These are phyloP conservation scores for Botrytis cinerea DNA, from an alignment of 2,329 filamentous ascomycete genomes.

Conservation along the genomic window DNA sequence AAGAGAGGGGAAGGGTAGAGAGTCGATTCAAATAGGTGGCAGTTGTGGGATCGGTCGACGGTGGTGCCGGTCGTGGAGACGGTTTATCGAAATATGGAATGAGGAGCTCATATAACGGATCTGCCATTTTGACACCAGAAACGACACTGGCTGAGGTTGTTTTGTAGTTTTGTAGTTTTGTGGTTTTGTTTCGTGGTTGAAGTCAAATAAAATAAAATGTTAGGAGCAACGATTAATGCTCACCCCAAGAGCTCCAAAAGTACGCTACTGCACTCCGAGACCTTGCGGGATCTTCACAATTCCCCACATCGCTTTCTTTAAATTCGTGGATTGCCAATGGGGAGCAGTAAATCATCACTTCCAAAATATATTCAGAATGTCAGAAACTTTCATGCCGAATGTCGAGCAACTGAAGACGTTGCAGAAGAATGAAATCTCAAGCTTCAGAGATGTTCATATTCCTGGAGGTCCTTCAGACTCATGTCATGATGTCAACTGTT, in stretches of 20 bases:
- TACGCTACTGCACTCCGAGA: constrained; percentile 14
- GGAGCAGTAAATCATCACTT: neutral
- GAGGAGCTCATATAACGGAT: constrained; percentile 75
- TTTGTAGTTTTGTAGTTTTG: neutral
- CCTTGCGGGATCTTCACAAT: neutral
- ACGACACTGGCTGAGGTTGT: neutral
- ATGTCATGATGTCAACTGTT: constrained; percentile 42
- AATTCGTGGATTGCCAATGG: neutral
- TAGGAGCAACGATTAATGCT: neutral
- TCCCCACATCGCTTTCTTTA: neutral
- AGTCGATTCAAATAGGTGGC: constrained; percentile 75
- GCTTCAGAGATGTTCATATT: constrained; percentile 39
- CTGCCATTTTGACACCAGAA: constrained; percentile 55
- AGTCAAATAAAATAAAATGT: neutral
- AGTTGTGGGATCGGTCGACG: constrained; percentile 53
- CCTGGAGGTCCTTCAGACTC: constrained; percentile 36
- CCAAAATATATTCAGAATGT: neutral
- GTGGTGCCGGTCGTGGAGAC: constrained; percentile 45
- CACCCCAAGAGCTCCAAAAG: constrained; percentile 15
- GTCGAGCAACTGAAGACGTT: neutral
- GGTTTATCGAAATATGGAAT: constrained; percentile 58
- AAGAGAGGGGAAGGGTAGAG: constrained; percentile 72
- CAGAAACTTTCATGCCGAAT: neutral
- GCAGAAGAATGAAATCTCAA: neutral
- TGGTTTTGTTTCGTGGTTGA: neutral